Conservation (phyloP, 257 asterid genomes). For the Primulina eburnea region DNA sequence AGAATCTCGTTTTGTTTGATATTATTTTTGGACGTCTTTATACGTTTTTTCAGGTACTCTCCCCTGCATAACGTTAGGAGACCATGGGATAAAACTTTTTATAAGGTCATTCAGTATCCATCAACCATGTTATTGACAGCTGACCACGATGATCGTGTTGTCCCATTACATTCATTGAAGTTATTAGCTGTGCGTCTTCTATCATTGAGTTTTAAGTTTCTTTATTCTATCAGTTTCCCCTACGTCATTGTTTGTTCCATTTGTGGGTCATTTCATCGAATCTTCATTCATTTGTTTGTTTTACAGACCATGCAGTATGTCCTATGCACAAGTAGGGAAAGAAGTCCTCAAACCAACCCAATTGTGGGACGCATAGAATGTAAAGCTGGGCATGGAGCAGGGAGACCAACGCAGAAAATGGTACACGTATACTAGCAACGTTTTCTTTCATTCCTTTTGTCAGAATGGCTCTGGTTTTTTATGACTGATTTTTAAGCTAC, state of each 20-base stretch:
- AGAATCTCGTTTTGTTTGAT: slow-evolving; percentile 12
- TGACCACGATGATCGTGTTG: slow-evolving; percentile 97
- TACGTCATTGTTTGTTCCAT: neutral
- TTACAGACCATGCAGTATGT: slow-evolving; percentile 76
- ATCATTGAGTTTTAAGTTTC: neutral
- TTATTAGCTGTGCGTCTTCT: slow-evolving; percentile 66
- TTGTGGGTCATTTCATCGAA: neutral
- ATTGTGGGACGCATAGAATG: slow-evolving; percentile 75
- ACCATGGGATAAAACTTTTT: slow-evolving; percentile 70
- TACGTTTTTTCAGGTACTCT: slow-evolving; percentile 56
- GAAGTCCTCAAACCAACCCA: slow-evolving; percentile 72
- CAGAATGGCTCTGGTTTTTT: neutral
- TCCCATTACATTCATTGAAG: slow-evolving; percentile 90
- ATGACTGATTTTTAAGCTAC: slow-evolving; percentile 1
- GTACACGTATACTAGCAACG: slow-evolving; percentile 29
- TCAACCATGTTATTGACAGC: slow-evolving; percentile 91
- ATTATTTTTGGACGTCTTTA: neutral
- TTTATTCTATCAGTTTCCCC: neutral
- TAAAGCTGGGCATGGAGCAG: slow-evolving; percentile 96
- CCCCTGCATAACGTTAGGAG: slow-evolving; percentile 90
- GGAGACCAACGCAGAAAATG: slow-evolving; percentile 81
- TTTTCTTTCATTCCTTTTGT: neutral
- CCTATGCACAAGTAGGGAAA: slow-evolving; percentile 63
- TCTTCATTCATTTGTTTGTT: slow-evolving; percentile 6
- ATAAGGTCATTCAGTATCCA: slow-evolving; percentile 60